Conservation (phyloP, 2,329 filamentous ascomycete genomes). For the Chrysosporium queenslandicum region DNA sequence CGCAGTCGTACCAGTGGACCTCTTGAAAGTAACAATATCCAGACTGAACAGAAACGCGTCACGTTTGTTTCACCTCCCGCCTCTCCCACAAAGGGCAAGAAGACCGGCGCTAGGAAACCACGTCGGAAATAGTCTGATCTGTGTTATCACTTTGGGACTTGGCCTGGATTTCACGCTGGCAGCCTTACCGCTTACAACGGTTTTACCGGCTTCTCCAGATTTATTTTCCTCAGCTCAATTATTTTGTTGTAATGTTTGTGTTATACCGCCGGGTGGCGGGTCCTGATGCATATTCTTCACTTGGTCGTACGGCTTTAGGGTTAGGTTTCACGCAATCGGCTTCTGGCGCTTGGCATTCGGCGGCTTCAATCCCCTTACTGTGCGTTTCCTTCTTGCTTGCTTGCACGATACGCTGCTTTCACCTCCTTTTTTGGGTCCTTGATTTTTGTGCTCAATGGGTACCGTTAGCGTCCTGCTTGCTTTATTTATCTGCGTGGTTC, state of each 20-base stretch:
- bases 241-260: slow-evolving; percentile 4
- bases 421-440: not conserved
- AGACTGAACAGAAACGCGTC: slow-evolving; percentile 30
- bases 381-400: not conserved
- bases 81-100: slow-evolving; percentile 25
- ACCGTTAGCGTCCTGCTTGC: not conserved
- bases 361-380: not conserved
- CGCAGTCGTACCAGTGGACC: slow-evolving; percentile 1
- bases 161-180: not conserved
- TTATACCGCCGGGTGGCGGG: not conserved
- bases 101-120: slow-evolving; percentile 22
- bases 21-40: slow-evolving; percentile 10
- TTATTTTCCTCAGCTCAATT: not conserved
- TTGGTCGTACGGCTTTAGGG: not conserved
- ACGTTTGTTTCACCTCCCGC: slow-evolving; percentile 30
- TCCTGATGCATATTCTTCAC: not conserved
- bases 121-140: slow-evolving; percentile 11
- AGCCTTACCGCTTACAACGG: not conserved
- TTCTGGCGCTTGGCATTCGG: not conserved
- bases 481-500: not conserved
- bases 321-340: not conserved
- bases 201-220: not conserved
- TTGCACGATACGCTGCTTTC: not conserved
- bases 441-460: not conserved
- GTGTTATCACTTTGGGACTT: not conserved